These are phyloP conservation scores for Westerdykella ornata DNA, from an alignment of 2,329 filamentous ascomycete species.

Conservation along the genomic window DNA sequence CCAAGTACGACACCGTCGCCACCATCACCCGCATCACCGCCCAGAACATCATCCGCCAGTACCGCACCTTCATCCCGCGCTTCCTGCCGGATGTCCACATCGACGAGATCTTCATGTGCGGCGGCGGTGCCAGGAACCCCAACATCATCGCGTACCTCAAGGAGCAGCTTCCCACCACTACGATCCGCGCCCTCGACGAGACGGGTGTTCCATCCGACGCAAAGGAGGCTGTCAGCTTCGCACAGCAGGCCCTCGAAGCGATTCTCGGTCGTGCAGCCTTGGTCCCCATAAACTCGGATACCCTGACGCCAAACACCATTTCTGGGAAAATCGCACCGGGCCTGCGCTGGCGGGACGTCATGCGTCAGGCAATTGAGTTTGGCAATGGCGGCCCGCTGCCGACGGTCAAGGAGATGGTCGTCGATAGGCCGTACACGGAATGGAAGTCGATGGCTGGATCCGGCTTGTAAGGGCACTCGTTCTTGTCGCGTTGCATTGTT, in stretches of 20 bases:
- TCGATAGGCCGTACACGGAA: too few relatives aligned
- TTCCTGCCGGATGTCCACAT: conserved; percentile 35
- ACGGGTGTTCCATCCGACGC: conserved; percentile 52
- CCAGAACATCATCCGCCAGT: conserved; percentile 51
- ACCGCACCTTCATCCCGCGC: conserved; percentile 44
- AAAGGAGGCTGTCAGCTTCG: conserved; percentile 56
- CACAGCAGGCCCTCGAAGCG: conserved; percentile 56
- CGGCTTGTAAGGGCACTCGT: too few relatives aligned
- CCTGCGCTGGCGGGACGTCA: too few relatives aligned
- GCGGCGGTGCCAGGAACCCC: conserved; percentile 52
- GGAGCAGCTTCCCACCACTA: conserved; percentile 43
- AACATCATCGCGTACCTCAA: conserved; percentile 53
- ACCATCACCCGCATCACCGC: conserved; percentile 55
- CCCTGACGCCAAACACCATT: too few relatives aligned
- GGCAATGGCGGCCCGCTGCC: too few relatives aligned
- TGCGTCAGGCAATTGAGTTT: too few relatives aligned
- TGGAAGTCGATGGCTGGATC: too few relatives aligned
- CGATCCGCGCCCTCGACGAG: conserved; percentile 51
- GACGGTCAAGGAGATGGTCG: too few relatives aligned
- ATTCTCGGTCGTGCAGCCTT: conserved; percentile 9
- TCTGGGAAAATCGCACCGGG: too few relatives aligned
- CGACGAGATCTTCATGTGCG: conserved; percentile 56
- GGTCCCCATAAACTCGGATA: too few relatives aligned
- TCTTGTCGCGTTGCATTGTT: too few relatives aligned
- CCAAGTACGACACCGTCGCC: conserved; percentile 49